Evolutionary conservation across 441 rosid genomes (phyloP), one percentile per base, ranked within the genome.

Genomic region (Populus hybrid): DNA sequence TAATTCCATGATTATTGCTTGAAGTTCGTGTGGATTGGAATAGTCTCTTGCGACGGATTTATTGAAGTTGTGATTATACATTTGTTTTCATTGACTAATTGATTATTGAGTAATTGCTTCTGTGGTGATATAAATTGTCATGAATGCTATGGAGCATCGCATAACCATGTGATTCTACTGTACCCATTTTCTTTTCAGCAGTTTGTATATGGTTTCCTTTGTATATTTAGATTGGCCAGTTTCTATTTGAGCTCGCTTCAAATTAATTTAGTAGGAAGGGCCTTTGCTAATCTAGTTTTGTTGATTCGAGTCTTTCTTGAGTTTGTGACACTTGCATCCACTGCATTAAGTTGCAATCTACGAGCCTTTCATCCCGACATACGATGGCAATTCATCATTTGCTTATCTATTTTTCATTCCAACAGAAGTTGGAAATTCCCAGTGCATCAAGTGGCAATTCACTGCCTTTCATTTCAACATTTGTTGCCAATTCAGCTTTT

Each of bases 71-170:
- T 54, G 46, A 24, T 50, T 26, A 23, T 50, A 38, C 23, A 16
- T 20, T 18, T 35, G 57, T 50, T 64, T 28, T 76, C 6, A 34
- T 40, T 35, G 72, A 59, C 24, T 67, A 63, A 8, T 65, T 77
- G 77, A 67, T 76, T 71, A 57, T 75, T 72, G 70, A 40, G 69
- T 20, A 24, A 28, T 59, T 80, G 73, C 77, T 66, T 34, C 34
- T 61, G 12, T 63, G 40, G 59, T 35, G 69, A 57, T 30, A 30
- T 50, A 50, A 4, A 14, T 14, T 50, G 18, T 14, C 57, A 14
- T 50, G 57, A 50, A 50, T 50, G 57, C 7, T 16, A 50, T 0
- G 57, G 57, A 7, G 57, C 57, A 30, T 30, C 32, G 20, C 21
- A 38, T 30, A 40, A 70, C 23, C 18, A 63, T 69, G 59, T 30